Percentiles rank a stretch among this genome's conserved stretches.
Conservation (phyloP, 441 rosid species). For the Eruca vesicaria region DNA sequence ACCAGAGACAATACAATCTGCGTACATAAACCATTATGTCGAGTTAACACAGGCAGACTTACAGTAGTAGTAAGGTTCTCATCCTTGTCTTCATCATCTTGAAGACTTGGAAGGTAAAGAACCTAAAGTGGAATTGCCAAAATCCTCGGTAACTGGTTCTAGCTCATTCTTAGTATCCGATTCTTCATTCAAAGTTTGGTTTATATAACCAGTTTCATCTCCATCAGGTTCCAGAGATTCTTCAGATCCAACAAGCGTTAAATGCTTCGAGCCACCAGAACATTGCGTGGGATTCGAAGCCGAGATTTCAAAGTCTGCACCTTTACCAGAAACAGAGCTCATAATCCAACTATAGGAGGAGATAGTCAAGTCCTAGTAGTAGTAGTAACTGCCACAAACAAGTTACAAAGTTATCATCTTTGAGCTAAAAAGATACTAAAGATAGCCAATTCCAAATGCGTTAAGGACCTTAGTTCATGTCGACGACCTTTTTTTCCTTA, state of each 20-base stretch:
- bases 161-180: slow-evolving; percentile 13
- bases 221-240: slow-evolving; percentile 41
- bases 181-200: slow-evolving; percentile 35
- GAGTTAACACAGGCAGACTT: slow-evolving; percentile 31
- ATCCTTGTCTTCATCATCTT: slow-evolving; percentile 32
- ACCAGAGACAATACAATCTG: background rate
- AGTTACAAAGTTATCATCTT: background rate
- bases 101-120: slow-evolving; percentile 26
- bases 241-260: slow-evolving; percentile 28
- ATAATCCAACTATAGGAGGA: slow-evolving; percentile 26
- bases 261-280: slow-evolving; percentile 6
- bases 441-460: background rate
- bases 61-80: slow-evolving; percentile 37
- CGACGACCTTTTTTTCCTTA: too few species aligned
- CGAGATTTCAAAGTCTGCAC: slow-evolving; percentile 34
- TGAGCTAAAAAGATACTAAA: background rate
- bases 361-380: background rate
- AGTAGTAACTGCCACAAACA: slow-evolving; percentile 30
- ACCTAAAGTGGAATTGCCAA: slow-evolving; percentile 22
- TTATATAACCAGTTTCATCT: slow-evolving; percentile 37
- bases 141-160: background rate
- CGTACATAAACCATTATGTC: background rate
- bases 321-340: slow-evolving; percentile 34
- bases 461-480: background rate
- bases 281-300: slow-evolving; percentile 20